These are phyloP conservation scores for Fusarium circinatum DNA, from an alignment of 2,329 filamentous ascomycete species.

Conservation along the genomic window DNA sequence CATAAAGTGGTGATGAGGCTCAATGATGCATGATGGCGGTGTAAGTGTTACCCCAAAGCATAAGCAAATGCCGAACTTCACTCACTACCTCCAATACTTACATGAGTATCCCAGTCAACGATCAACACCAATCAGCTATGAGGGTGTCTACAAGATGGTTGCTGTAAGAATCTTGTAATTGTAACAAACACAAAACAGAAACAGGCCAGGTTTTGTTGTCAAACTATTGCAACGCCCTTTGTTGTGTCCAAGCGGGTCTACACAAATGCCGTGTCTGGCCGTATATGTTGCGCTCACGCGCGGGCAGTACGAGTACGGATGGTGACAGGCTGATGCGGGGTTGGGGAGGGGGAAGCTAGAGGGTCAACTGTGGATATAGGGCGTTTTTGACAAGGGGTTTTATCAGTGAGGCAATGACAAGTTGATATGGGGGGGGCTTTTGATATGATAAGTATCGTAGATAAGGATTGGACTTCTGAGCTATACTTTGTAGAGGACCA, in stretches of 20 bases:
- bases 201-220: conserved; percentile 28
- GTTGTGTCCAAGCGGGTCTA: conserved; percentile 25
- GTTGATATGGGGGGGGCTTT: background rate
- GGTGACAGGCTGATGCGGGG: conserved; percentile 29
- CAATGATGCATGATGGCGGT: background rate
- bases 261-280: conserved; percentile 32
- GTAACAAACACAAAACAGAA: background rate
- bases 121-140: conserved; percentile 1
- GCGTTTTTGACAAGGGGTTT: conserved; percentile 37
- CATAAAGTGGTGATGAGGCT: background rate
- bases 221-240: conserved; percentile 23
- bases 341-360: conserved; percentile 17
- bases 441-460: background rate
- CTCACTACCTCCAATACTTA: background rate
- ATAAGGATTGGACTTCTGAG: background rate
- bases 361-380: conserved; percentile 26
- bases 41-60: background rate
- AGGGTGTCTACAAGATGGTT: background rate
- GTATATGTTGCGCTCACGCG: conserved; percentile 21
- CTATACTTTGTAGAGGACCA: accelerated
- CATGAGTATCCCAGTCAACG: background rate
- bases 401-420: background rate
- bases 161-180: background rate
- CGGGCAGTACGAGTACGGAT: background rate
- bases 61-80: background rate